A percentile compares a stretch with the other conserved stretches of the same genome.
These are phyloP conservation scores for Raphanus hybrid DNA, from an alignment of 441 rosid species.

Conservation along the genomic window DNA sequence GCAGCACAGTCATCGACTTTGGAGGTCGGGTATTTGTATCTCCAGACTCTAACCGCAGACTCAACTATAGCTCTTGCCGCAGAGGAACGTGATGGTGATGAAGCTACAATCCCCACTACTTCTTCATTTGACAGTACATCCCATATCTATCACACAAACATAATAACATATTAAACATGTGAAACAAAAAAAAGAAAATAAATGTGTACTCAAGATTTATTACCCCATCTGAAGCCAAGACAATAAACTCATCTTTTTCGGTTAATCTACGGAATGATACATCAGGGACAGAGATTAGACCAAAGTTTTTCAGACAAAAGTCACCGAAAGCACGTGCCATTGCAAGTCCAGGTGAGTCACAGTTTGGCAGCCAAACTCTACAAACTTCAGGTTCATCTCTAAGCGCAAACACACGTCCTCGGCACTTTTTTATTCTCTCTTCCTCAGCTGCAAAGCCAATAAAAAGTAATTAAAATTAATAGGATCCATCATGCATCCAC, in stretches of 20 bases:
- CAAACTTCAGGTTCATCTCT: slow-evolving; percentile 48
- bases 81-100: slow-evolving; percentile 39
- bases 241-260: no score
- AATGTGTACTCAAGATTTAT: no score
- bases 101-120: slow-evolving; percentile 43
- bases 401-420: slow-evolving; percentile 52
- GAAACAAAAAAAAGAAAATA: not conserved
- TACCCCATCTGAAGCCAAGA: no score
- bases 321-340: slow-evolving; percentile 49
- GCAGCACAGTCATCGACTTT: slow-evolving; percentile 50
- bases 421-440: slow-evolving; percentile 47
- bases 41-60: slow-evolving; percentile 48
- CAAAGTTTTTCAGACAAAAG: slow-evolving; percentile 55
- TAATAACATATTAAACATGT: not conserved
- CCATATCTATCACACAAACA: slow-evolving; percentile 41
- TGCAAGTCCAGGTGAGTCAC: slow-evolving; percentile 52
- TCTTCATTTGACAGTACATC: slow-evolving; percentile 49
- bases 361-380: slow-evolving; percentile 54
- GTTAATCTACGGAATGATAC: no score
- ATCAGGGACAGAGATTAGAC: slow-evolving; percentile 45
- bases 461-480: no score
- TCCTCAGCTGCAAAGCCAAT: slow-evolving; percentile 43
- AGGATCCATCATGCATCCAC: slow-evolving; percentile 3
- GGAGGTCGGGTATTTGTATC: slow-evolving; percentile 48
- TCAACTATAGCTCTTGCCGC: slow-evolving; percentile 44